Conservation (phyloP, 2,329 filamentous ascomycete genomes). For the Pezicula radicicola region DNA sequence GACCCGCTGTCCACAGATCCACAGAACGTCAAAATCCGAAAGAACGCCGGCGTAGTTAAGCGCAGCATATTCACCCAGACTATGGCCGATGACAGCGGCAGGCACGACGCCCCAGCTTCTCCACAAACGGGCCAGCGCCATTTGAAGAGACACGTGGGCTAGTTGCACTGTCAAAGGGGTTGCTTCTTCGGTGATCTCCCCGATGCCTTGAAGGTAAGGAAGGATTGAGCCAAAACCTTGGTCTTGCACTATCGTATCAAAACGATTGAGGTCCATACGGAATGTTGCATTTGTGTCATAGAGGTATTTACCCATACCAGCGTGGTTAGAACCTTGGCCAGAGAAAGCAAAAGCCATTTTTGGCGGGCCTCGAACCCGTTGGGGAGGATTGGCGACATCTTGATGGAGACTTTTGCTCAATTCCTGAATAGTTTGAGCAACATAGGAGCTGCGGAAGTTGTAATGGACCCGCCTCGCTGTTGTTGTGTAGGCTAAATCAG, state of each 20-base stretch:
- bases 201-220: too few species aligned
- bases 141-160: conserved; percentile 50
- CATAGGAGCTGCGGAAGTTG: too few species aligned
- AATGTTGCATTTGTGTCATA: too few species aligned
- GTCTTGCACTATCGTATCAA: too few species aligned
- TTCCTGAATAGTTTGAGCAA: conserved; percentile 29
- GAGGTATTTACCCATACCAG: conserved; percentile 15
- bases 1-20: conserved; percentile 66
- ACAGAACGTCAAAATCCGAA: conserved; percentile 66
- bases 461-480: too few species aligned
- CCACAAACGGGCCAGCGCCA: conserved; percentile 53
- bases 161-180: conserved; percentile 53
- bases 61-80: conserved; percentile 71
- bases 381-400: background rate
- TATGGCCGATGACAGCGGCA: conserved; percentile 56
- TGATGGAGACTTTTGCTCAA: background rate
- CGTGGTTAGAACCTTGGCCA: conserved; percentile 34
- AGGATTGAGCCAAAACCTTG: too few species aligned
- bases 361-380: conserved; percentile 47
- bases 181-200: too few species aligned
- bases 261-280: too few species aligned
- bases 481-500: too few species aligned
- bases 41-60: conserved; percentile 68
- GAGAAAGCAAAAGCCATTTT: conserved; percentile 22
- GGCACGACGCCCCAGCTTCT: conserved; percentile 51